These are phyloP conservation scores for Boletus sp. DNA, from an alignment of 1,284 basidiomycete species.

Conservation along the genomic window DNA sequence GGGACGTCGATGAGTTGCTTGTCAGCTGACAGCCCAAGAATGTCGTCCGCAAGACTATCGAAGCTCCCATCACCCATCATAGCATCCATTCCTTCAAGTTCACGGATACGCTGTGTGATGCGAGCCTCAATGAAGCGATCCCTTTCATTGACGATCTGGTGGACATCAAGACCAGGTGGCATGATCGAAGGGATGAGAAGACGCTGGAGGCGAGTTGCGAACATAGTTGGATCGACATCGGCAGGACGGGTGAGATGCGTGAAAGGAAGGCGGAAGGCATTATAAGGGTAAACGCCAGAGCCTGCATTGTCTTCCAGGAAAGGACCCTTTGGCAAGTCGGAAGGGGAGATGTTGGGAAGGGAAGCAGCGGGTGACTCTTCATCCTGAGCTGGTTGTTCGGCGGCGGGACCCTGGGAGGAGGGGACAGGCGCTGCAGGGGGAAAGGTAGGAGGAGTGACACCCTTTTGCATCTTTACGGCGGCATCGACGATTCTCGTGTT, in stretches of 20 bases:
- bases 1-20: constrained; percentile 43
- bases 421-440: constrained; percentile 16
- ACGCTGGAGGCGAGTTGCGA: constrained; percentile 76
- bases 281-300: constrained; percentile 93
- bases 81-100: constrained; percentile 84
- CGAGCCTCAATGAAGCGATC: constrained; percentile 91
- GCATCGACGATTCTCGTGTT: constrained; percentile 72
- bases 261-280: constrained; percentile 90
- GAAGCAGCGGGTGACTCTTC: constrained; percentile 44
- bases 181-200: constrained; percentile 88
- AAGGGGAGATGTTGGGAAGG: constrained; percentile 43
- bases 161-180: constrained; percentile 93
- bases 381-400: constrained; percentile 41
- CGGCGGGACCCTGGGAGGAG: constrained; percentile 18
- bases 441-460: constrained; percentile 36
- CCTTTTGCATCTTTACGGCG: constrained; percentile 78
- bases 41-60: constrained; percentile 59
- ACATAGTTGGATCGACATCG: constrained; percentile 60
- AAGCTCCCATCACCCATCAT: constrained; percentile 81
- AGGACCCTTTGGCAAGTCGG: constrained; percentile 65
- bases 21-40: constrained; percentile 43
- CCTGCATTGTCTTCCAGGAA: constrained; percentile 81
- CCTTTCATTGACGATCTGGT: constrained; percentile 89
- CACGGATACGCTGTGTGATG: constrained; percentile 86
- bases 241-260: constrained; percentile 70